Evolutionary conservation across 306 rosid species (phyloP), one percentile per base, ranked within the genome.

Genomic region (Potentilla sterilis): DNA sequence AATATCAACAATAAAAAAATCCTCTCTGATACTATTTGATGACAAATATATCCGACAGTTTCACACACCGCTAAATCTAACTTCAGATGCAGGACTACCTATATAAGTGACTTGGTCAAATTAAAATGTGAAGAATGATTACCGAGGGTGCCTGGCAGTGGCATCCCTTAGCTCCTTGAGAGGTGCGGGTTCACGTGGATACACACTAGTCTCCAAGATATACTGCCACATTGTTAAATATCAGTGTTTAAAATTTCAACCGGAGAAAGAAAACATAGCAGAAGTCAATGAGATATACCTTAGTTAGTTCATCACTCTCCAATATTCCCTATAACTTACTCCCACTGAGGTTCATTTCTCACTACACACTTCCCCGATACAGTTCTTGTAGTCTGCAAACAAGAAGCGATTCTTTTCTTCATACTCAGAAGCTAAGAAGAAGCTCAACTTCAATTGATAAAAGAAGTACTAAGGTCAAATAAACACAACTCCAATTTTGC

Each of bases 151-250:
- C 65, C n/a, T 55, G 40, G 65, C 41, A 48, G 83, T 81, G 55
- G 70, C 83, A 32, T 64, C 73, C 62, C 93, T 84, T 11, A 90
- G 80, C 78, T 90, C 88, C 76, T 81, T 85, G 21, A 90, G 86
- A 77, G 85, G 79, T 64, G 81, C 65, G 0, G 84, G 73, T 68
- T 91, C 96, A 43, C 89, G 77, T 6, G 96, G 93, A 77, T 81
- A 88, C 22, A 89, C 93, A 68, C 87, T 86, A 34, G 86, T 91
- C 73, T 87, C 90, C 73, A 91, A 59, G 32, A 87, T 85, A 75
- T 87, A 85, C 91, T 87, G 83, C 12, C 74, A 83, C 37, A 48
- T n/a, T 38, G 75, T 37, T 13, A 2, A 55, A 54, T 3, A 52
- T 14, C 7, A 71, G 37, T 10, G 4, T 22, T 5, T 19, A 21